Evolutionary conservation across 306 rosid genomes (phyloP).

Genomic region (Sechiopsis laciniata): DNA sequence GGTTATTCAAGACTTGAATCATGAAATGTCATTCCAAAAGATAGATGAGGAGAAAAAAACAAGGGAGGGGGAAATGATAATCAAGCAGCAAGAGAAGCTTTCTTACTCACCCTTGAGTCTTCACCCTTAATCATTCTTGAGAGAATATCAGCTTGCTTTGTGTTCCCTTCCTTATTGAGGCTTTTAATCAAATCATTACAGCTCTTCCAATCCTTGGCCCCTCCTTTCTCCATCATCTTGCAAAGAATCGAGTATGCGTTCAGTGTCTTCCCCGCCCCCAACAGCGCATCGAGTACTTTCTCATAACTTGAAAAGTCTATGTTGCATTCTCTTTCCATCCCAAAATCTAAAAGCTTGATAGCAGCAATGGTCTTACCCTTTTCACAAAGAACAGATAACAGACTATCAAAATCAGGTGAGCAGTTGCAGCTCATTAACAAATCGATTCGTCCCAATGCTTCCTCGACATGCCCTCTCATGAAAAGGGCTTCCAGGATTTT

Average conservation of each 20-base stretch:
- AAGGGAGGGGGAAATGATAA: neutral
- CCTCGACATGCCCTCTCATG: slow-evolving; percentile 86
- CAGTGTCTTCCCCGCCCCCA: slow-evolving; percentile 72
- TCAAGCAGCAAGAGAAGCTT: slow-evolving; percentile 38
- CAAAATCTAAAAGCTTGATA: slow-evolving; percentile 74
- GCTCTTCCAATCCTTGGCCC: slow-evolving; percentile 57
- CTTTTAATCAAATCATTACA: slow-evolving; percentile 56
- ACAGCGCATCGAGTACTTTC: slow-evolving; percentile 71
- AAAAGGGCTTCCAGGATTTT: slow-evolving; percentile 83
- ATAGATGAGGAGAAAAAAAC: neutral
- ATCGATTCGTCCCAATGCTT: slow-evolving; percentile 76
- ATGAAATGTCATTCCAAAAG: neutral
- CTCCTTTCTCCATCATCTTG: slow-evolving; percentile 76
- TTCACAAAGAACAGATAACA: slow-evolving; percentile 60
- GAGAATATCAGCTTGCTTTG: slow-evolving; percentile 87
- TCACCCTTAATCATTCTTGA: slow-evolving; percentile 65
- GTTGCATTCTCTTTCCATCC: slow-evolving; percentile 59
- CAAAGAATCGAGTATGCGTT: slow-evolving; percentile 78
- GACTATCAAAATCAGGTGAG: slow-evolving; percentile 53
- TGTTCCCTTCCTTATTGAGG: slow-evolving; percentile 80
- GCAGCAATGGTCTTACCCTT: slow-evolving; percentile 86
- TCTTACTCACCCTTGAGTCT: slow-evolving; percentile 44
- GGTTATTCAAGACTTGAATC: slow-evolving; percentile 3
- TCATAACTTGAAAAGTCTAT: slow-evolving; percentile 63
- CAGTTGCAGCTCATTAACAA: slow-evolving; percentile 51